Evolutionary conservation across 2,329 filamentous ascomycete species (phyloP), one percentile per base, ranked within the genome.

Genomic region (Paraconiothyrium sp.): DNA sequence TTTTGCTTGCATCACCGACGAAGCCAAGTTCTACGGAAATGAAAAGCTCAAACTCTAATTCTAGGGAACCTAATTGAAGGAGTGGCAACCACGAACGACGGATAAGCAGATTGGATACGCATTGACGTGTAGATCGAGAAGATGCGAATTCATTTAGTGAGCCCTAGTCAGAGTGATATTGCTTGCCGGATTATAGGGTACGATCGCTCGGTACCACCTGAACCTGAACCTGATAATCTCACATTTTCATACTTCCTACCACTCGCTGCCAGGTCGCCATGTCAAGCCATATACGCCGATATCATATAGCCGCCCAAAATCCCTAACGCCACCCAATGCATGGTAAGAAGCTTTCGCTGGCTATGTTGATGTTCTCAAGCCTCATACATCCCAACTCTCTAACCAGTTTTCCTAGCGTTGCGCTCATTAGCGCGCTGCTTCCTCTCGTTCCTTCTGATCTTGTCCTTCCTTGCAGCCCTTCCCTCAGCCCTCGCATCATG

Each of bases 381-480:
- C 37, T 54, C 60, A 68, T 34, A 41, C 20, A 39, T 16, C 63
- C 60, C 51, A 72, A 2, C 34, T 67, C 62, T 64, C 47, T 66
- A 70, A 61, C 68, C 69, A 71, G 62, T 69, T 68, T 88, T 92
- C 67, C 89, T 84, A 79, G 88, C 89, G 71, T 92, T 86, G 68
- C 84, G 85, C 80, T 94, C 92, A 72, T 85, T 82, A 43, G 77
- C 73, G 57, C 79, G 76, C 72, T 78, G 75, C 69, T 76, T 80
- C 70, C 80, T 76, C 70, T 81, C 79, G 54, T 82, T 80, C 66
- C 80, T 72, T 70, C 74, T 76, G 16, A 79, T 67, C 61, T 75
- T 72, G 67, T 81, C 79, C 63, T 79, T 86, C 77, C 88, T 86
- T 68, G 88, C 87, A 74, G 86, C 90, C 61, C 86, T 88, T 58